phyloP scores from a whole-genome alignment of 805 yeast genomes.

The Wickerhamomyces subpelliculosus region DNA sequence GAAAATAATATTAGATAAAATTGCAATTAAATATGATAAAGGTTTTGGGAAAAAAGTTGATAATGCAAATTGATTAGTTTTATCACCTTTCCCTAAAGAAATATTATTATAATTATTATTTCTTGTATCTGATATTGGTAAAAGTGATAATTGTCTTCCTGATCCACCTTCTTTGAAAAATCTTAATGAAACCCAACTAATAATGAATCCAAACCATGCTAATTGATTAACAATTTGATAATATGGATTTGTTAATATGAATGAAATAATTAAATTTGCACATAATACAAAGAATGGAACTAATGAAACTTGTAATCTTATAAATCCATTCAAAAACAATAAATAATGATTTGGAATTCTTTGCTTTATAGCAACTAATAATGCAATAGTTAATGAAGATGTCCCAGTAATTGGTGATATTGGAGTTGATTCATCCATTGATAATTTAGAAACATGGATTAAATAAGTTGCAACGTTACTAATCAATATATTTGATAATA shows the following conservation, averaged over 20 bases:
- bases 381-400: conserved; percentile 29
- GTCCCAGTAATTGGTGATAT: conserved; percentile 13
- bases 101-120: too few relatives aligned
- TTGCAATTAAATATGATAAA: conserved; percentile 23
- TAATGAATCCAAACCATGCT: conserved; percentile 25
- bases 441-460: conserved; percentile 16
- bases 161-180: conserved; percentile 34
- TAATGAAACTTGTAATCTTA: conserved; percentile 27
- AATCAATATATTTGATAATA: conserved; percentile 26
- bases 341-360: conserved; percentile 46
- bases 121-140: conserved; percentile 32
- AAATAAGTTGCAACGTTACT: conserved; percentile 31
- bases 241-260: conserved; percentile 2
- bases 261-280: conserved; percentile 13
- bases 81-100: conserved; percentile 23
- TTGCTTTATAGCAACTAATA: conserved; percentile 49
- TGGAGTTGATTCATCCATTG: conserved; percentile 1
- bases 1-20: conserved; percentile 19
- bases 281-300: conserved; percentile 23
- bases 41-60: conserved; percentile 37
- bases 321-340: conserved; percentile 37
- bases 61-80: conserved; percentile 22
- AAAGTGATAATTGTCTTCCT: conserved; percentile 35
- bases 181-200: conserved; percentile 34
- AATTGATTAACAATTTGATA: conserved; percentile 4